Percentiles rank a stretch among this genome's conserved stretches.
Conservation (phyloP, 257 asterid species). For the Solanum etuberosum region DNA sequence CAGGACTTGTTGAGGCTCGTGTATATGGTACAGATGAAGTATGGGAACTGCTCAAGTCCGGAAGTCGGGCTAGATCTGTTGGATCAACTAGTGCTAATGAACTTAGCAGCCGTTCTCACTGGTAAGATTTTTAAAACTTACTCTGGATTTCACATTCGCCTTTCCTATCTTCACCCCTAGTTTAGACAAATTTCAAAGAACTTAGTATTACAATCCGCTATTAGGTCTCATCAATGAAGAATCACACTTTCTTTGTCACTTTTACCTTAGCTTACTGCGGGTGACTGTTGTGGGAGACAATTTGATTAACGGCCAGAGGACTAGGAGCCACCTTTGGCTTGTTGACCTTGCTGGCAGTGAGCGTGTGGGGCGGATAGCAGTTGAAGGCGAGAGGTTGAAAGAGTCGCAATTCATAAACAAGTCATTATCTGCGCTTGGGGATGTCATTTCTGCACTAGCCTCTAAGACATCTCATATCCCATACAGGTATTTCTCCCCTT, state of each 20-base stretch:
- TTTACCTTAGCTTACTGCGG: constrained; percentile 67
- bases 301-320: constrained; percentile 63
- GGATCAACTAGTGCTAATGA: constrained; percentile 97
- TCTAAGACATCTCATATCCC: constrained; percentile 70
- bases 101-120: constrained; percentile 97
- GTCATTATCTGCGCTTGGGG: constrained; percentile 91
- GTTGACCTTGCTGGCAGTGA: constrained; percentile 99
- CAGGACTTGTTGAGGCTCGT: constrained; percentile 85
- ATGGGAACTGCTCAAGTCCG: constrained; percentile 72
- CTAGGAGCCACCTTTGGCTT: constrained; percentile 93
- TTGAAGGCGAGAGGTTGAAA: constrained; percentile 89
- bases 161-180: neutral
- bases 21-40: constrained; percentile 73
- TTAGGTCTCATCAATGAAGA: neutral
- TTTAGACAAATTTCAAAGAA: neutral
- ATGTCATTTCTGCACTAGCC: constrained; percentile 93
- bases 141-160: neutral
- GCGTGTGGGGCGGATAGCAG: constrained; percentile 85
- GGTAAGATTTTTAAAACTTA: constrained; percentile 31
- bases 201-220: neutral
- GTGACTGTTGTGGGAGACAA: constrained; percentile 79
- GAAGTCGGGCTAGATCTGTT: constrained; percentile 92
- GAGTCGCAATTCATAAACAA: constrained; percentile 93
- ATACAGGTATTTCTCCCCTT: constrained; percentile 48
- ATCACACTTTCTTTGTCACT: neutral